These are phyloP conservation scores for Luffa aegyptiaca DNA, from an alignment of 306 rosid genomes.

Conservation along the genomic window DNA sequence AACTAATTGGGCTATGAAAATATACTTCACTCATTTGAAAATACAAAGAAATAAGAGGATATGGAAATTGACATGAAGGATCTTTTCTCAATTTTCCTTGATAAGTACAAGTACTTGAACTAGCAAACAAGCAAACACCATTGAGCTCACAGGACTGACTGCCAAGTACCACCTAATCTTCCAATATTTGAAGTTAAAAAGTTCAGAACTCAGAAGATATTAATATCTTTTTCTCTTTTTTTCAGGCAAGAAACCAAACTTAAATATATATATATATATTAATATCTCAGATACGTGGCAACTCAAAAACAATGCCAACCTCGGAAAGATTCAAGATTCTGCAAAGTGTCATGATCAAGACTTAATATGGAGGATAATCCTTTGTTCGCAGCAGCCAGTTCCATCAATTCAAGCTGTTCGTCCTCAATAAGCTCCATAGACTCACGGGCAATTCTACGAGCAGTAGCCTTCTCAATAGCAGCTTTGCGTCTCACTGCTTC, in stretches of 20 bases:
- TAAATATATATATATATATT: not conserved
- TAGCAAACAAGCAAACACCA: not conserved
- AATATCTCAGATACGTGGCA: not conserved
- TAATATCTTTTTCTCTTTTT: too few relatives aligned
- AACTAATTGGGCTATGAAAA: not conserved
- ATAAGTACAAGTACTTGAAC: not conserved
- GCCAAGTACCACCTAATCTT: not conserved
- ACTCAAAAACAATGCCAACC: constrained; percentile 32
- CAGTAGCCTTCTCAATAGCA: constrained; percentile 93
- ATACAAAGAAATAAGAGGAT: not conserved
- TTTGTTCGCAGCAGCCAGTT: constrained; percentile 79
- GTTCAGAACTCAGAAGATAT: not conserved
- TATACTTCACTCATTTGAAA: not conserved
- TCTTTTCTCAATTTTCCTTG: not conserved
- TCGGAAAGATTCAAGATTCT: constrained; percentile 71
- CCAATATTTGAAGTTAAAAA: not conserved
- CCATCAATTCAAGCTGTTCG: constrained; percentile 97
- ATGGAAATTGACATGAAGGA: not conserved
- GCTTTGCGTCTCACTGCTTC: constrained; percentile 91
- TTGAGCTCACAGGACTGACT: not conserved
- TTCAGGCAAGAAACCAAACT: too few relatives aligned
- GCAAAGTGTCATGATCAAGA: constrained; percentile 84
- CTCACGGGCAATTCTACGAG: constrained; percentile 88
- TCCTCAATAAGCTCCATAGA: constrained; percentile 99
- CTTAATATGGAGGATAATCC: constrained; percentile 72